Evolutionary conservation across 371 early-diverging fungal genomes (phyloP).

Genomic region (Syncephalastrum monosporum): DNA sequence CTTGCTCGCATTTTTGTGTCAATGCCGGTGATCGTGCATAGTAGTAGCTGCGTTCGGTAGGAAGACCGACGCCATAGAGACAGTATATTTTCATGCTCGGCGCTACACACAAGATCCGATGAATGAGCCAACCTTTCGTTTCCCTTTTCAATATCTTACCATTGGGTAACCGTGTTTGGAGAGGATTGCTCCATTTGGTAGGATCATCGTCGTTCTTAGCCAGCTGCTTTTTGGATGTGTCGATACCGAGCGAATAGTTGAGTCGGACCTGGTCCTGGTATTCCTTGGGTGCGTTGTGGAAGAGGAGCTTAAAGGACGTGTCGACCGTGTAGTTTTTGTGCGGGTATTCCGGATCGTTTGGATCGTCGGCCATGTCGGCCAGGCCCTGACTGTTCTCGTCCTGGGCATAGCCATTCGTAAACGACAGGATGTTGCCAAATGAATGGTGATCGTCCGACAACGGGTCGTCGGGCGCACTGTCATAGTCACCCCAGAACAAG

Average conservation of each 20-base stretch:
- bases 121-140: not conserved
- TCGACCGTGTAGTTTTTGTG: slow-evolving; percentile 52
- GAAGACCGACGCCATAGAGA: slow-evolving; percentile 79
- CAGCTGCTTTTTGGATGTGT: slow-evolving; percentile 57
- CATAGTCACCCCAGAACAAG: slow-evolving; percentile 74
- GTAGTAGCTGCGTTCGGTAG: slow-evolving; percentile 81
- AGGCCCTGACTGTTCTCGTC: slow-evolving; percentile 4
- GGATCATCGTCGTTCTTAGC: slow-evolving; percentile 47
- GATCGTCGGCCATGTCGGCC: slow-evolving; percentile 13
- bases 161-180: slow-evolving; percentile 78
- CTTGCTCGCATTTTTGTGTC: slow-evolving; percentile 3
- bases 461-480: slow-evolving; percentile 62
- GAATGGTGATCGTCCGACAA: slow-evolving; percentile 40
- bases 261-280: slow-evolving; percentile 50
- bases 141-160: slow-evolving; percentile 29
- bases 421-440: slow-evolving; percentile 43
- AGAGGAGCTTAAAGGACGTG: slow-evolving; percentile 53
- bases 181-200: slow-evolving; percentile 84
- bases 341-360: slow-evolving; percentile 5
- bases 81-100: slow-evolving; percentile 81
- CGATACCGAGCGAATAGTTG: slow-evolving; percentile 71
- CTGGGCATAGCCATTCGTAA: slow-evolving; percentile 12
- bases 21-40: slow-evolving; percentile 35
- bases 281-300: slow-evolving; percentile 47
- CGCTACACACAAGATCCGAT: slow-evolving; percentile 22